Evolutionary conservation across 805 yeast genomes (phyloP), one percentile per base, ranked within the genome.

Genomic region (Candida mattraensis): DNA sequence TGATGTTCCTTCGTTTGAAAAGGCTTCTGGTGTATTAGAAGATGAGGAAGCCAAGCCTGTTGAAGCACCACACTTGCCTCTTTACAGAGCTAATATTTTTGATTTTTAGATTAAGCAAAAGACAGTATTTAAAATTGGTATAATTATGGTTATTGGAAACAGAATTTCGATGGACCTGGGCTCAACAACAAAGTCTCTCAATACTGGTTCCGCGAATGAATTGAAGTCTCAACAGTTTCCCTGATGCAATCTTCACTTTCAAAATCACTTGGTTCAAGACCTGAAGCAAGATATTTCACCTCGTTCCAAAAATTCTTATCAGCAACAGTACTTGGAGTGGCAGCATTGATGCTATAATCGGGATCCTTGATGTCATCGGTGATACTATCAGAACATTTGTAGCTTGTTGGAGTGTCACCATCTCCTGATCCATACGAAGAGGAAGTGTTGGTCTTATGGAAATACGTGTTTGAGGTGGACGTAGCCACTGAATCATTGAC

Each of bases 401-500:
- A 35, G 16, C 44, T 32, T 6, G 36, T 28, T 12, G 47, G 43
- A 8, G 44, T 35, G 14, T 18, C 27, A 15, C 37, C 42, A 10
- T 35, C 35, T 13, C 31, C 43, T 12, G 55, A 30, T 12, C 40
- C 40, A 27, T 41, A 28, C 2, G 46, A 37, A 12, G 47, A 39
- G 26, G 36, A 18, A 11, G 47, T 37, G 3, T 18, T 18, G 24
- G 38, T 27, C 19, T 49, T 45, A 15, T 53, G 49, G 30, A 56
- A 41, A 33, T 45, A 49, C 1, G 55, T 46, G 31, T 52, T 51
- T 10, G 52, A 48, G 5, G 58, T 46, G 1, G 78, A 67, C 3
- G 64, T 61, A 15, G 80, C 71, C 7, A 47, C 48, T 3, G 70
- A 38, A 2, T 69, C 53, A 37, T 74, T 75, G 48, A 80, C 79